These are phyloP conservation scores for Paxillus rubicundulus DNA, from an alignment of 768 basidiomycete species.

Conservation along the genomic window DNA sequence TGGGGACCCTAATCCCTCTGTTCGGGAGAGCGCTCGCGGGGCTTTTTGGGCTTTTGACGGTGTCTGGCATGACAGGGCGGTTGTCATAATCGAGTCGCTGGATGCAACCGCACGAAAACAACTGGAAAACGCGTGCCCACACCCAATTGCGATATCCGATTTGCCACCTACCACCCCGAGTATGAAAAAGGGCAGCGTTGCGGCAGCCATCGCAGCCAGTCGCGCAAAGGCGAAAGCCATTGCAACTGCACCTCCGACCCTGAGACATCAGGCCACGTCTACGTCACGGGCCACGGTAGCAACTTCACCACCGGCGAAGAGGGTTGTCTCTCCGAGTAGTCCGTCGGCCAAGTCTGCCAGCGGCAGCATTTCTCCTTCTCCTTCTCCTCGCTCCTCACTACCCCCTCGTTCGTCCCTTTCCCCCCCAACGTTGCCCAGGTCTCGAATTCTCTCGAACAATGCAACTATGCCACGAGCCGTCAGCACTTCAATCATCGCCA, in stretches of 20 bases:
- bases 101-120: conserved; percentile 74
- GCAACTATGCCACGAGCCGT: conserved; percentile 41
- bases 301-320: conserved; percentile 40
- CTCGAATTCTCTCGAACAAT: conserved; percentile 41
- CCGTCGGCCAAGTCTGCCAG: conserved; percentile 42
- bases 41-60: conserved; percentile 79
- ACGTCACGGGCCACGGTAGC: conserved; percentile 51
- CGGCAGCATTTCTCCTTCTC: conserved; percentile 37
- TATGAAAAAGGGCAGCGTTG: conserved; percentile 76
- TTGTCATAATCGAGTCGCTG: conserved; percentile 58
- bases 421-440: conserved; percentile 41
- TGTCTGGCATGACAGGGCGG: conserved; percentile 74
- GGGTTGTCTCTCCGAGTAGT: conserved; percentile 40
- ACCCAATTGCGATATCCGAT: conserved; percentile 41
- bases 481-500: conserved; percentile 31
- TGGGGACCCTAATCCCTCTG: conserved; percentile 75
- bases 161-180: conserved; percentile 52
- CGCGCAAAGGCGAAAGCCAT: conserved; percentile 85
- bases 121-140: conserved; percentile 81
- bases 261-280: conserved; percentile 82
- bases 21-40: conserved; percentile 67
- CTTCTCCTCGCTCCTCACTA: conserved; percentile 43
- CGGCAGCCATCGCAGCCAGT: conserved; percentile 87
- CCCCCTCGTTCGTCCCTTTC: conserved; percentile 48
- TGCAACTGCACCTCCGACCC: conserved; percentile 74